Evolutionary conservation across 73 alveolate species (phyloP).

Genomic region (Symbiodinium natans): DNA sequence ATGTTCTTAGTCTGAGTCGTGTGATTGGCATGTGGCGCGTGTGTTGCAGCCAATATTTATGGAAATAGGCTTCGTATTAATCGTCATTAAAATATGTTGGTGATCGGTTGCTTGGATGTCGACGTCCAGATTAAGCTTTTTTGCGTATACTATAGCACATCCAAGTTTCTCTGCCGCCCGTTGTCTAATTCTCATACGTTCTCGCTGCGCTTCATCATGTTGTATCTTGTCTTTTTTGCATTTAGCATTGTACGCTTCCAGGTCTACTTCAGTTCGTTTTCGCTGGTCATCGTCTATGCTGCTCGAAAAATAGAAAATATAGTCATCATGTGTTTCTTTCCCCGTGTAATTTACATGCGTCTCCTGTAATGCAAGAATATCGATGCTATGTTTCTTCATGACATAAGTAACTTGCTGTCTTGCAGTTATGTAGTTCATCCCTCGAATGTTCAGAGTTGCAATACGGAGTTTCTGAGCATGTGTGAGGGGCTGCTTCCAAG

Average conservation of each 20-base stretch:
- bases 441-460: neutral
- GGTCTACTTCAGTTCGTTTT: neutral
- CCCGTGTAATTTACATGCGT: neutral
- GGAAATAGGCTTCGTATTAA: neutral
- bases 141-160: neutral
- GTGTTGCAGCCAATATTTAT: neutral
- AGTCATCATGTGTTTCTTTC: neutral
- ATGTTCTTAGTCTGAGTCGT: neutral
- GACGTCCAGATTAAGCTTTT: neutral
- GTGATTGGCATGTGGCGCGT: slow-evolving; percentile 32
- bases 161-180: slow-evolving; percentile 19
- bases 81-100: neutral
- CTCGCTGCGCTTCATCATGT: neutral
- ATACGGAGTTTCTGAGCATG: neutral
- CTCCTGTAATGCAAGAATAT: neutral
- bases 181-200: neutral
- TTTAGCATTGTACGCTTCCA: too few relatives aligned
- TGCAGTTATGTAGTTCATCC: neutral
- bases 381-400: neutral
- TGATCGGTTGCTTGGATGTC: neutral
- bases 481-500: neutral
- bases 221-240: neutral
- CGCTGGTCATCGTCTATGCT: neutral
- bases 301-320: neutral
- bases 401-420: slow-evolving; percentile 3